Percentiles rank a stretch among this genome's conserved stretches.
Conservation (phyloP, 345 rosid species). For the Cardiospermum halicacabum region DNA sequence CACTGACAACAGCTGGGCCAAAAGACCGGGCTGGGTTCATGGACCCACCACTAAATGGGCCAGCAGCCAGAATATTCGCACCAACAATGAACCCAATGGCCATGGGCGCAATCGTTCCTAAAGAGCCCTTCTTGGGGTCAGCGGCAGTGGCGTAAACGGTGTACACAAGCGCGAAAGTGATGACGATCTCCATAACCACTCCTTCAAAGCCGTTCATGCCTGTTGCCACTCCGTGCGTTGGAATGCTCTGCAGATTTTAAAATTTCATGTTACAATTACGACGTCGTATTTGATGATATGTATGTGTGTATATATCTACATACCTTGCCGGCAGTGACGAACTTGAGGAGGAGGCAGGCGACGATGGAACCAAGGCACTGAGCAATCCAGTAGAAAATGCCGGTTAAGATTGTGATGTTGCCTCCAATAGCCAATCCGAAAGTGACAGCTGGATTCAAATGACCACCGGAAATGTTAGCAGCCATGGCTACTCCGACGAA, state of each 20-base stretch:
- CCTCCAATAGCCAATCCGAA: slow-evolving; percentile 83
- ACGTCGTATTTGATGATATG: too few relatives aligned
- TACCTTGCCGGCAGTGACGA: slow-evolving; percentile 57
- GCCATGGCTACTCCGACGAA: slow-evolving; percentile 80
- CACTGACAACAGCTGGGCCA: slow-evolving; percentile 83
- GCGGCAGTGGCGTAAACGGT: slow-evolving; percentile 86
- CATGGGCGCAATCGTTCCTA: slow-evolving; percentile 72
- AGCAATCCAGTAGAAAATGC: slow-evolving; percentile 83
- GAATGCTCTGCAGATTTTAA: slow-evolving; percentile 49
- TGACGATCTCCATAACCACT: slow-evolving; percentile 66
- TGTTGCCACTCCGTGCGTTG: slow-evolving; percentile 68
- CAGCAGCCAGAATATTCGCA: slow-evolving; percentile 89
- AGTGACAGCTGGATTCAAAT: slow-evolving; percentile 85
- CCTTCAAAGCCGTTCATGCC: slow-evolving; percentile 58
- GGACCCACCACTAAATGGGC: slow-evolving; percentile 90
- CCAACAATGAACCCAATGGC: slow-evolving; percentile 91
- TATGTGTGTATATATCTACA: too few relatives aligned
- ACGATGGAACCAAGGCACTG: slow-evolving; percentile 80
- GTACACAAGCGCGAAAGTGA: slow-evolving; percentile 76
- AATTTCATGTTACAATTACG: not conserved
- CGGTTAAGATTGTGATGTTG: slow-evolving; percentile 67
- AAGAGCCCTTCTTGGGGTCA: slow-evolving; percentile 74
- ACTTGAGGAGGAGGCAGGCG: slow-evolving; percentile 75
- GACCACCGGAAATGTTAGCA: slow-evolving; percentile 90
- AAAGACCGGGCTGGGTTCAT: slow-evolving; percentile 94